Evolutionary conservation across 148 eudicot genomes (phyloP).

Genomic region (Vaccinium corymbosum): DNA sequence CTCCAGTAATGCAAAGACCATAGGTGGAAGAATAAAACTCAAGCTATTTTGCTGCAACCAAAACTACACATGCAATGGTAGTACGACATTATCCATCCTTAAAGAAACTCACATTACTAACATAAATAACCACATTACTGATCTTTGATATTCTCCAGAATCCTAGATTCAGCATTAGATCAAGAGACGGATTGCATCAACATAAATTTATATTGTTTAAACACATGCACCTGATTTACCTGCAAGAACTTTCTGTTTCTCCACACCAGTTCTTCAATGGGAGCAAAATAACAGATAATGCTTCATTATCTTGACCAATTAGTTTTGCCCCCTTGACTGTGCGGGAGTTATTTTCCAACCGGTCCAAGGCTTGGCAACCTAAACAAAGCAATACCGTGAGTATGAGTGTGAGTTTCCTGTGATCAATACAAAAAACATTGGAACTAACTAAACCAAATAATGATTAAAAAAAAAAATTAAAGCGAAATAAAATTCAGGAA

Average conservation of each 20-base stretch:
- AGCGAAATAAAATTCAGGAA: not conserved
- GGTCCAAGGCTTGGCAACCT: slow-evolving; percentile 77
- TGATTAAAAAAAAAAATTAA: not conserved
- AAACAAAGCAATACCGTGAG: slow-evolving; percentile 20
- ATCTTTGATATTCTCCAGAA: not conserved
- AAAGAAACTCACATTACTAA: slow-evolving; percentile 4
- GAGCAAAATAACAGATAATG: slow-evolving; percentile 56
- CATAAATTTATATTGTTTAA: not conserved
- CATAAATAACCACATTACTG: not conserved
- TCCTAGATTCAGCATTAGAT: not conserved
- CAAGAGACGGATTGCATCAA: not conserved
- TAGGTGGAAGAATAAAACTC: not conserved
- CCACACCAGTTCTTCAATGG: slow-evolving; percentile 57
- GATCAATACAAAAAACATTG: not conserved
- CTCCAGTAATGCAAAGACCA: not conserved
- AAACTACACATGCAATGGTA: not conserved
- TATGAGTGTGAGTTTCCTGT: not conserved
- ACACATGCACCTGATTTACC: slow-evolving; percentile 36
- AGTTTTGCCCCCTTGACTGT: slow-evolving; percentile 76
- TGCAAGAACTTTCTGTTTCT: slow-evolving; percentile 38
- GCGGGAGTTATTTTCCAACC: slow-evolving; percentile 77
- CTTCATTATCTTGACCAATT: slow-evolving; percentile 82
- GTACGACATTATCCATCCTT: not conserved
- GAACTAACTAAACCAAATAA: not conserved
- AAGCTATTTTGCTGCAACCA: not conserved